phyloP scores from a whole-genome alignment of 257 asterid genomes.

The Solanum dulcamara region DNA sequence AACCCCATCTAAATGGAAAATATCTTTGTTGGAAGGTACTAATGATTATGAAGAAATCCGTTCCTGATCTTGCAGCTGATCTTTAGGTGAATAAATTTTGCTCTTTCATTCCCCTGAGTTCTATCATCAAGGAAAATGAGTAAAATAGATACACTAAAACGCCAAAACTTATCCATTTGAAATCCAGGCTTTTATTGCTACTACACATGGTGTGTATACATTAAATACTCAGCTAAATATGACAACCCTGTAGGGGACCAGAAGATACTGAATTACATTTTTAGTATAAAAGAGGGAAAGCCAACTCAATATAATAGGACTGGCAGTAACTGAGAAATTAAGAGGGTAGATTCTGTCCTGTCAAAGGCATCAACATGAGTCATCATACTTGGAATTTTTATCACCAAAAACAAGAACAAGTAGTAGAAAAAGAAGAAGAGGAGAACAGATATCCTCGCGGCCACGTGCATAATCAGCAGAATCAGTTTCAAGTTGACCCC shows the following conservation, averaged over 20 bases:
- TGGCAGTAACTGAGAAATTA: background rate
- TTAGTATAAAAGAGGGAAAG: background rate
- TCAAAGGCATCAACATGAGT: conserved; percentile 14
- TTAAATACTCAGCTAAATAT: conserved; percentile 17
- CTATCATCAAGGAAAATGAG: background rate
- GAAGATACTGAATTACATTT: background rate
- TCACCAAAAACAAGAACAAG: conserved; percentile 25
- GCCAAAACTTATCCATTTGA: conserved; percentile 14
- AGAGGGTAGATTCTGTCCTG: background rate
- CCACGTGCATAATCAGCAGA: conserved; percentile 29
- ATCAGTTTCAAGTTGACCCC: conserved; percentile 26
- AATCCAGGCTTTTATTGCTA: conserved; percentile 13
- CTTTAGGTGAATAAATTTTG: background rate
- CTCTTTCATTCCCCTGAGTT: background rate
- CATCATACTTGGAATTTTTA: conserved; percentile 34
- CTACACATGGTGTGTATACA: conserved; percentile 22
- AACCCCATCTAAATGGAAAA: background rate
- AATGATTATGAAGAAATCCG: background rate
- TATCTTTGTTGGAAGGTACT: background rate
- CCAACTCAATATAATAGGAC: conserved; percentile 12
- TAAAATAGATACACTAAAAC: background rate
- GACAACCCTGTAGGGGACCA: conserved; percentile 30
- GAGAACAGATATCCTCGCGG: conserved; percentile 4
- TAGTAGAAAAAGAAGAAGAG: conserved; percentile 18
- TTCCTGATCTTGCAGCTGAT: background rate